Evolutionary conservation across 352 stramenopile genomes (phyloP).

Genomic region (Globisporangium megalacanthum): DNA sequence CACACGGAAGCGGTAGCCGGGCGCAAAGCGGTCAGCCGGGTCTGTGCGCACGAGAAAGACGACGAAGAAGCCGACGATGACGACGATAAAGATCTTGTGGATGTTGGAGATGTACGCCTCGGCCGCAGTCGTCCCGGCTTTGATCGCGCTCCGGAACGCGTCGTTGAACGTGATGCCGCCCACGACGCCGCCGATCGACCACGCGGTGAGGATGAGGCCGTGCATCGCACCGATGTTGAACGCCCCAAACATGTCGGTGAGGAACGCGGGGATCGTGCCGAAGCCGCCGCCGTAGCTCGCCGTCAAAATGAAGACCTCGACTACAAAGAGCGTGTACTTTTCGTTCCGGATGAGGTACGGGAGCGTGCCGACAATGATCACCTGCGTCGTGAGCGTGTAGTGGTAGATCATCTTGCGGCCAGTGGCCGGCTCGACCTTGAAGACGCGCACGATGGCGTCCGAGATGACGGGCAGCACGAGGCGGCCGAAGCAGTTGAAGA

Average conservation of each 20-base stretch:
- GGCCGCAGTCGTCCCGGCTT: constrained; percentile 22
- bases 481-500: constrained; percentile 50
- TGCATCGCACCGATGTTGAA: constrained; percentile 81
- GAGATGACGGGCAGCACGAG: constrained; percentile 43
- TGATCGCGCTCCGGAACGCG: constrained; percentile 37
- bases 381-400: constrained; percentile 49
- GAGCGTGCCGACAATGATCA: constrained; percentile 61
- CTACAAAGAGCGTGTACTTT: constrained; percentile 52
- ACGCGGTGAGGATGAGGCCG: constrained; percentile 65
- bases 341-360: constrained; percentile 49
- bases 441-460: constrained; percentile 30
- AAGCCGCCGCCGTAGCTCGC: constrained; percentile 70
- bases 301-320: constrained; percentile 61
- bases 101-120: constrained; percentile 67
- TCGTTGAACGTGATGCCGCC: constrained; percentile 70
- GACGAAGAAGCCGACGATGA: constrained; percentile 48
- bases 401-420: constrained; percentile 57
- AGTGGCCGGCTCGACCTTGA: constrained; percentile 45
- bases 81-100: constrained; percentile 53
- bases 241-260: constrained; percentile 81
- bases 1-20: constrained; percentile 55
- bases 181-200: constrained; percentile 69
- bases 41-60: constrained; percentile 66
- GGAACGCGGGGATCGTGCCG: constrained; percentile 62
- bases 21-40: constrained; percentile 54